phyloP scores from a whole-genome alignment of 2,329 filamentous ascomycete genomes.

The Penicillium sp. region DNA sequence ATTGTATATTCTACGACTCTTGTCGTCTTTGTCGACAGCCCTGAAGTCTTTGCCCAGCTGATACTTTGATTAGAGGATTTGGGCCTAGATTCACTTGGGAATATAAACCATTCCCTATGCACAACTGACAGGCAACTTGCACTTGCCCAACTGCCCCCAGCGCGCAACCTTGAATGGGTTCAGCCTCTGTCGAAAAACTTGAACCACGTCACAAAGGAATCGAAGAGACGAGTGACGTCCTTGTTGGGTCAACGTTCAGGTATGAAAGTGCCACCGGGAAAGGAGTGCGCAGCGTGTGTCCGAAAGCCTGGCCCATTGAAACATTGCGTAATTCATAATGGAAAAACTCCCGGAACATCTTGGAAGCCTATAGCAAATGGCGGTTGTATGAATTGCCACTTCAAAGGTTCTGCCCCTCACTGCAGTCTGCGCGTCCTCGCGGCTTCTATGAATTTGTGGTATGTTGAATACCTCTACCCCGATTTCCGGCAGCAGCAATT shows the following conservation, averaged over 20 bases:
- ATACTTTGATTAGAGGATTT: too few species aligned
- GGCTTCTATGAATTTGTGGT: not conserved
- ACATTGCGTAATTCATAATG: not conserved
- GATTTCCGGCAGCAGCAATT: too few species aligned
- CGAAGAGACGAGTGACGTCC: not conserved
- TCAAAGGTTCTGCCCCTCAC: too few species aligned
- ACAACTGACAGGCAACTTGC: not conserved
- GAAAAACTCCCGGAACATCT: not conserved
- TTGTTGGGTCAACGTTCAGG: not conserved
- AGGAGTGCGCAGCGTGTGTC: not conserved
- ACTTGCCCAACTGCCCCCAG: not conserved
- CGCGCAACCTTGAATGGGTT: not conserved
- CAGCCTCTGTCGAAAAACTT: not conserved
- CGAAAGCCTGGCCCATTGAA: not conserved
- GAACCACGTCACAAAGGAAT: not conserved
- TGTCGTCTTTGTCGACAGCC: too few species aligned
- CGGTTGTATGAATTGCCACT: not conserved
- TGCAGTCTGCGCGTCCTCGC: not conserved
- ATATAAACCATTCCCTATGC: not conserved
- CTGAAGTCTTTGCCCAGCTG: too few species aligned
- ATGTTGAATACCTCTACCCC: not conserved
- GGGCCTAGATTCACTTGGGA: not conserved
- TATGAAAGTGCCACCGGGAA: not conserved
- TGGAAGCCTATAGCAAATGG: not conserved
- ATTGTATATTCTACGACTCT: too few species aligned